Base-by-base conservation (phyloP, 257 asterid species). In the Jacaranda copaia region DNA sequence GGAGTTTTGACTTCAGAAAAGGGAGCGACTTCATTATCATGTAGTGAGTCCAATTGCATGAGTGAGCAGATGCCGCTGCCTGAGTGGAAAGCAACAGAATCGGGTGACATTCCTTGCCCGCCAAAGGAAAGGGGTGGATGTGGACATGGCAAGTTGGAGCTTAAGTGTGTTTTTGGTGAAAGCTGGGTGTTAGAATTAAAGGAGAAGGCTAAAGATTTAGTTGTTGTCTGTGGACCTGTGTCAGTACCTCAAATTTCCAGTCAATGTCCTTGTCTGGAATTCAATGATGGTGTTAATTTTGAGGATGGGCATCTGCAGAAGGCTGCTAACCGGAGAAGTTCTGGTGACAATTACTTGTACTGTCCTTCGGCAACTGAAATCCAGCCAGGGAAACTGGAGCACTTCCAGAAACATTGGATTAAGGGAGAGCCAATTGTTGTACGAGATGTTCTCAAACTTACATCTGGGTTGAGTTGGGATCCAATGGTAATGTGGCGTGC, bases 401-500 rank as follows among this genome's bases (percentile, higher is more conserved):
- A 92, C 81, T 90, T 92, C 65, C 89, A 75, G 61, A 62, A 73
- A 73, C 96, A 90, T 76, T 88, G 93, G 96, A 60, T 63, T 32
- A 87, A 74, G 83, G 91, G 94, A 1, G 90, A 92, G 73, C 97
- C 96, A 6, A 85, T 90, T 18, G 77, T 92, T 60, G 94, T 89
- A 20, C 85, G 86, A 68, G 75, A 87, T 70, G 92, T 90, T 73
- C 91, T 87, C 48, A 91, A 77, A 43, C 85, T 81, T 19, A 87
- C 93, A 12, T 73, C 64, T 40, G 97, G 94, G 48, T 72, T 90
- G 87, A 92, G 97, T 79, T 90, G 97, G 97, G 96, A 92, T 45
- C 97, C 97, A 9, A 88, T 89, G 96, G 96, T 92, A 48, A 92
- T 92, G 96, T 88, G 93, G 93, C 91, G 97, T 76, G 96, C 91